A percentile compares a stretch with the other conserved stretches of the same genome.
phyloP scores from a whole-genome alignment of 2,329 filamentous ascomycete genomes.

The Nothophoma quercina region DNA sequence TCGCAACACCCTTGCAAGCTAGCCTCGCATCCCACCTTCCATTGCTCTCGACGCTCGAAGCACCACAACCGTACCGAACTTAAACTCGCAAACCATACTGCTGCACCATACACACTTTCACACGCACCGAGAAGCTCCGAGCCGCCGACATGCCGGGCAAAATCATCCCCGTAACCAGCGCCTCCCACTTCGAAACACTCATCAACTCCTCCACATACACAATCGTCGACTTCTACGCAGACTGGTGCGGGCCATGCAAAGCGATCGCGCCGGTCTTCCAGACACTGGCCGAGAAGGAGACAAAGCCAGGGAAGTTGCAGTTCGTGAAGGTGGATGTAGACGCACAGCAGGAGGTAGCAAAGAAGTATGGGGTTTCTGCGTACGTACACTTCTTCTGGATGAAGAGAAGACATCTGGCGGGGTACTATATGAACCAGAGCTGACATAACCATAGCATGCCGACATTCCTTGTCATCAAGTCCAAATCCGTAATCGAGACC shows the following conservation, averaged over 20 bases:
- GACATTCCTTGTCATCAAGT: slow-evolving; percentile 58
- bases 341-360: slow-evolving; percentile 58
- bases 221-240: slow-evolving; percentile 62
- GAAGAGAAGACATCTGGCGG: neutral
- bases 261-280: slow-evolving; percentile 60
- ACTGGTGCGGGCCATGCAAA: slow-evolving; percentile 67
- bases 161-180: slow-evolving; percentile 42
- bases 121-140: neutral
- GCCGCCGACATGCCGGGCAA: slow-evolving; percentile 39
- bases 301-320: slow-evolving; percentile 55
- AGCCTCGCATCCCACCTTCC: slow-evolving; percentile 20
- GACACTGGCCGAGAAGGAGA: slow-evolving; percentile 59
- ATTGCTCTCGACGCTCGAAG: neutral
- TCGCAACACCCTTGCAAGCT: slow-evolving; percentile 30
- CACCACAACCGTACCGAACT: neutral
- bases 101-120: neutral
- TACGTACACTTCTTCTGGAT: slow-evolving; percentile 27
- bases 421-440: neutral
- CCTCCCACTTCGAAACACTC: slow-evolving; percentile 47
- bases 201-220: slow-evolving; percentile 49
- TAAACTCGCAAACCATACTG: neutral
- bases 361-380: slow-evolving; percentile 59
- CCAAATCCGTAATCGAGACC: slow-evolving; percentile 54
- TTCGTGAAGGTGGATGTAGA: slow-evolving; percentile 66
- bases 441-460: slow-evolving; percentile 51